A percentile compares a stretch with the other conserved stretches of the same genome.
Conservation (phyloP, 345 rosid species). For the Aquilaria yunnanensis region DNA sequence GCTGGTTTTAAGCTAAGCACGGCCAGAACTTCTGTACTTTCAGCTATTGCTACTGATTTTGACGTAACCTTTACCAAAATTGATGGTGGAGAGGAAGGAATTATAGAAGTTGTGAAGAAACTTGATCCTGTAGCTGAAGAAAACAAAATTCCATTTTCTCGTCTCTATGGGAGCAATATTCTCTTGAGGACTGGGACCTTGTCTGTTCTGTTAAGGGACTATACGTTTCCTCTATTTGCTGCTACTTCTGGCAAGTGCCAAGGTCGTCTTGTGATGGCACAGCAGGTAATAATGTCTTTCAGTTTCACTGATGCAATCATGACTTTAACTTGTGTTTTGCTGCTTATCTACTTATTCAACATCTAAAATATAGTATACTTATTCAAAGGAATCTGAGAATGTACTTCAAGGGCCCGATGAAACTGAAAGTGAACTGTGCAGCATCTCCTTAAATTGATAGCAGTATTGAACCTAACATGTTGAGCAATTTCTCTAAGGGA, state of each 20-base stretch:
- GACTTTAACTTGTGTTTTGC: no score
- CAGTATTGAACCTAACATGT: no score
- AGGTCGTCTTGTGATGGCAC: constrained; percentile 78
- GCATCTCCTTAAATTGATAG: no score
- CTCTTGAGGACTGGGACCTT: constrained; percentile 45
- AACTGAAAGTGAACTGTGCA: no score
- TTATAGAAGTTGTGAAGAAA: constrained; percentile 63
- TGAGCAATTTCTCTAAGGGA: no score
- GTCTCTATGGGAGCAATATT: constrained; percentile 75
- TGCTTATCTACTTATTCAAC: no score
- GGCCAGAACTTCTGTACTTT: constrained; percentile 62
- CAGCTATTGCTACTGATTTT: constrained; percentile 68
- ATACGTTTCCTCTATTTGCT: constrained; percentile 67
- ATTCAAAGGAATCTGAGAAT: no score
- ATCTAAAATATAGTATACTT: no score
- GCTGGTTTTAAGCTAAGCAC: constrained; percentile 73
- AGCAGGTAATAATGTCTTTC: constrained; percentile 47
- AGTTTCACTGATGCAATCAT: no score
- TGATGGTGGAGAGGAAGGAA: constrained; percentile 77
- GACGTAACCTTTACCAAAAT: constrained; percentile 59
- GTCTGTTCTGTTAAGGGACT: constrained; percentile 60
- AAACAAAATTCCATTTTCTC: constrained; percentile 71
- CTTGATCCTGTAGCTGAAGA: constrained; percentile 71
- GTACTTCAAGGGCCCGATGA: no score
- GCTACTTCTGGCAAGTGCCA: constrained; percentile 71